Evolutionary conservation across 306 rosid species (phyloP).

Genomic region (Spatholobus suberectus): DNA sequence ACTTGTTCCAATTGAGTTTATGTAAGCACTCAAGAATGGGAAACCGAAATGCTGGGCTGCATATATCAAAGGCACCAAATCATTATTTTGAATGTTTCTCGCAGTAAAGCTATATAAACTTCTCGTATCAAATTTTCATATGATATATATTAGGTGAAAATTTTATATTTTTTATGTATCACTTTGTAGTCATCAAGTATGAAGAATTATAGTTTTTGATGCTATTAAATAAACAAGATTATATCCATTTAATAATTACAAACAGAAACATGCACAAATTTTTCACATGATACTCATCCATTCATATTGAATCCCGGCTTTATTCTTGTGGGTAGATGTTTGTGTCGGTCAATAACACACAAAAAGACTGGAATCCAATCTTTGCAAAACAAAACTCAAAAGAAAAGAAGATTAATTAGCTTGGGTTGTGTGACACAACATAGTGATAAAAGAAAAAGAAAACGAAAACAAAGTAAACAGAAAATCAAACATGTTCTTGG

Average conservation of each 20-base stretch:
- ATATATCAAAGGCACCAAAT: not conserved
- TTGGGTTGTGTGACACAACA: not conserved
- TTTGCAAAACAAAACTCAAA: not conserved
- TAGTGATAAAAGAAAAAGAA: not conserved
- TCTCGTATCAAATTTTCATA: too few species aligned
- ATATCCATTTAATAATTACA: too few species aligned
- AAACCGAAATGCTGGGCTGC: conserved; percentile 67
- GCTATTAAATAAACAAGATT: not conserved
- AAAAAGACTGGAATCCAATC: not conserved
- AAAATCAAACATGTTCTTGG: not conserved
- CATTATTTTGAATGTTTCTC: not conserved
- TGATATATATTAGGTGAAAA: too few species aligned
- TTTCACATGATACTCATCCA: too few species aligned
- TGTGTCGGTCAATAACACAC: not conserved
- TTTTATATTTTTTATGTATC: too few species aligned
- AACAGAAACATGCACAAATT: too few species aligned
- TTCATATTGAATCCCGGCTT: not conserved
- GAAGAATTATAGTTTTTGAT: too few species aligned
- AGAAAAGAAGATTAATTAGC: not conserved
- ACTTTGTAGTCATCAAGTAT: too few species aligned
- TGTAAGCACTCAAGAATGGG: conserved; percentile 65
- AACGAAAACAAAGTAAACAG: not conserved
- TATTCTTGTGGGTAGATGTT: not conserved
- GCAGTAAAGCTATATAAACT: not conserved
- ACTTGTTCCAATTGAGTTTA: conserved; percentile 76